Conservation (phyloP, 495 filamentous ascomycete genomes). For the Daldinia caldariorum region DNA sequence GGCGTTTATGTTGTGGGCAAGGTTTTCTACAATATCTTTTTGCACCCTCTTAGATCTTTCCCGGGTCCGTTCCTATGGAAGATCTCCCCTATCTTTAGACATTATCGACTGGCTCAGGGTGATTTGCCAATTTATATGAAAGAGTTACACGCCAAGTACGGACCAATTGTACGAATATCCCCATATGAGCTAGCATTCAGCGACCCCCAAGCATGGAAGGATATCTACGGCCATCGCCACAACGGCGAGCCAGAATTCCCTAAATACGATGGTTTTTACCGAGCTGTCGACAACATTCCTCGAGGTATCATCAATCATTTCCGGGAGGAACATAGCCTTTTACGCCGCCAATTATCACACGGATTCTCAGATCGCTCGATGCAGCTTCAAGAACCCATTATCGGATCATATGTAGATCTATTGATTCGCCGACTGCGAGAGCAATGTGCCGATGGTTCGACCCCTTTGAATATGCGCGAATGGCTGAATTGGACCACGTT, state of each 20-base stretch:
- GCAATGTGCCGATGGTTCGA: slow-evolving; percentile 24
- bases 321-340: slow-evolving; percentile 44
- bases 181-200: slow-evolving; percentile 59
- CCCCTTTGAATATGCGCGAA: slow-evolving; percentile 49
- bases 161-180: slow-evolving; percentile 58
- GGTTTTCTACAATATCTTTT: slow-evolving; percentile 52
- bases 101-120: slow-evolving; percentile 30
- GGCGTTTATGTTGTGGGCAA: slow-evolving; percentile 12
- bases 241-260: slow-evolving; percentile 44
- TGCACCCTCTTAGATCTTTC: slow-evolving; percentile 56
- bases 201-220: slow-evolving; percentile 57
- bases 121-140: slow-evolving; percentile 48
- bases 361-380: slow-evolving; percentile 57
- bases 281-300: slow-evolving; percentile 34
- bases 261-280: slow-evolving; percentile 42
- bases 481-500: slow-evolving; percentile 64
- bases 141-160: slow-evolving; percentile 56
- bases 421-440: slow-evolving; percentile 53
- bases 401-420: slow-evolving; percentile 49
- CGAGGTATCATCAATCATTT: slow-evolving; percentile 38
- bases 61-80: slow-evolving; percentile 53
- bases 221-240: slow-evolving; percentile 54
- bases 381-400: slow-evolving; percentile 49
- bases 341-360: slow-evolving; percentile 54
- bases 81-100: slow-evolving; percentile 40